Conservation (phyloP, 768 basidiomycete species). For the Leccinellum rugosiceps region DNA sequence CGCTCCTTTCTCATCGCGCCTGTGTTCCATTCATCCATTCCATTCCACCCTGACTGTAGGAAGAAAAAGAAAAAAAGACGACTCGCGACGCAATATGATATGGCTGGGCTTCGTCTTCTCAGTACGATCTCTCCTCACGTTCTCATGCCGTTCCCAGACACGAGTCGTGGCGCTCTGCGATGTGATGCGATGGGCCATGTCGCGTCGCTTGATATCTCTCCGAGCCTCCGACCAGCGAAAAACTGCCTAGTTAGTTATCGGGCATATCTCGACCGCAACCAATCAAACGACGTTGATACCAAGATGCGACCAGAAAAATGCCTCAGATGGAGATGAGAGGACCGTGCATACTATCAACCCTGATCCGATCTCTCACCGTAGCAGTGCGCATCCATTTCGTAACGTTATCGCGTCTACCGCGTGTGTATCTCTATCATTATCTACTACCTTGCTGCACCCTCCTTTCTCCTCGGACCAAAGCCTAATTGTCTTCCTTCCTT, state of each 20-base stretch:
- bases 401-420: background rate
- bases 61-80: background rate
- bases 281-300: background rate
- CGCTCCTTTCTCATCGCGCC: background rate
- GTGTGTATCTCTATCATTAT: background rate
- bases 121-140: constrained; percentile 1
- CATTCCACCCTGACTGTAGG: constrained; percentile 2
- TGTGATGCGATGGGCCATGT: background rate
- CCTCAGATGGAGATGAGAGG: background rate
- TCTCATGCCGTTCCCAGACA: constrained; percentile 6
- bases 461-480: constrained; percentile 18
- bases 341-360: background rate
- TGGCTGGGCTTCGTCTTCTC: background rate
- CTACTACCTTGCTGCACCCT: background rate
- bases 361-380: background rate
- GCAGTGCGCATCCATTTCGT: background rate
- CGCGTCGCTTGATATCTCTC: background rate
- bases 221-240: background rate
- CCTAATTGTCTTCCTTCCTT: background rate
- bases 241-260: background rate
- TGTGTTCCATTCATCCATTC: background rate
- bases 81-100: background rate
- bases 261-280: background rate
- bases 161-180: background rate
- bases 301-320: background rate